Percentiles rank a stretch among this genome's conserved stretches.
Conservation (phyloP, 805 yeast genomes). For the Sugiyamaella chiloensis region DNA sequence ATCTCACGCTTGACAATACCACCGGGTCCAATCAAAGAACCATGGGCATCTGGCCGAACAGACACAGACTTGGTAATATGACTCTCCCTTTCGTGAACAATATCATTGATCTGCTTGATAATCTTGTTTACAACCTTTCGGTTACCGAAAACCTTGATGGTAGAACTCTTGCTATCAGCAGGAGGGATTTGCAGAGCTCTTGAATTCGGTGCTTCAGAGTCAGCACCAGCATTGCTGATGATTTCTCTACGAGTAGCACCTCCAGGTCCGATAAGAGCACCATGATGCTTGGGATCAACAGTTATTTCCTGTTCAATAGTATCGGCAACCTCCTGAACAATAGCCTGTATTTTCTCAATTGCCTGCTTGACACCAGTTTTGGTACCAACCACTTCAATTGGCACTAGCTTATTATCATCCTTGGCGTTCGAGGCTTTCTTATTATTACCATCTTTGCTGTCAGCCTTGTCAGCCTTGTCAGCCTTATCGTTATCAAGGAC, state of each 20-base stretch:
- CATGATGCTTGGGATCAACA: constrained; percentile 72
- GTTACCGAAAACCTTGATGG: constrained; percentile 71
- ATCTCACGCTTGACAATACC: constrained; percentile 71
- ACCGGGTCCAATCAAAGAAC: constrained; percentile 74
- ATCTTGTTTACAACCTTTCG: constrained; percentile 67
- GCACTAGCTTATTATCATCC: constrained; percentile 49
- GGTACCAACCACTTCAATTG: constrained; percentile 74
- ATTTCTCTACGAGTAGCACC: constrained; percentile 74
- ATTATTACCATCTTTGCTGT: no score
- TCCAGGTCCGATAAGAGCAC: constrained; percentile 71
- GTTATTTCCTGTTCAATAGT: constrained; percentile 53
- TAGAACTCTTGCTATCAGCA: constrained; percentile 48
- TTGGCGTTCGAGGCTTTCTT: no score
- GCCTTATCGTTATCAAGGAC: constrained; percentile 48
- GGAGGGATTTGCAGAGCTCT: constrained; percentile 68
- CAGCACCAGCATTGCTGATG: constrained; percentile 70
- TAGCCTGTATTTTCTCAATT: constrained; percentile 53
- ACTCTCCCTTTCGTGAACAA: constrained; percentile 60
- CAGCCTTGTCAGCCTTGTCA: constrained; percentile 33
- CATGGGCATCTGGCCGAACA: constrained; percentile 70
- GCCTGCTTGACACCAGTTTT: constrained; percentile 73
- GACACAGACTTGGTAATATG: constrained; percentile 25
- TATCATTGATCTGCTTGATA: constrained; percentile 54
- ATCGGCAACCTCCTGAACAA: constrained; percentile 66
- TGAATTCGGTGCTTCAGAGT: constrained; percentile 42